Conservation (phyloP, 768 basidiomycete species). For the Tulasnella sp. region DNA sequence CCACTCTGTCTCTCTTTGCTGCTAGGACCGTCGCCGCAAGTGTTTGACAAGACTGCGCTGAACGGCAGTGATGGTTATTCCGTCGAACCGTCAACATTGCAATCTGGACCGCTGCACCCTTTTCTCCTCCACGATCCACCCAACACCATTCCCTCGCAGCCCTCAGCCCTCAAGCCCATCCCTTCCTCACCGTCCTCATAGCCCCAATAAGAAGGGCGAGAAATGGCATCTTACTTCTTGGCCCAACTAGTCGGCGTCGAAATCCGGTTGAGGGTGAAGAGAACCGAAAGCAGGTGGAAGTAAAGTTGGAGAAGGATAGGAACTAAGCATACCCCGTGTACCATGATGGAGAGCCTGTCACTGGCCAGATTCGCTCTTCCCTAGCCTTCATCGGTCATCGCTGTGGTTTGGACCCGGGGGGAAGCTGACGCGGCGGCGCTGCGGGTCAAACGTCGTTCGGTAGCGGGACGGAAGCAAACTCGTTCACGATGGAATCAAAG, state of each 20-base stretch:
- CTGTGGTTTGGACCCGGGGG: background rate
- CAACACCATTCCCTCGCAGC: no score
- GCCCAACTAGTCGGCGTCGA: conserved; percentile 88
- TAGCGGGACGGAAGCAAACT: conserved; percentile 94
- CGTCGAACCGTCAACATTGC: background rate
- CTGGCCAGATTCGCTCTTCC: conserved; percentile 67
- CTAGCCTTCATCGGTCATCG: background rate
- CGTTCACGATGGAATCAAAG: conserved; percentile 93
- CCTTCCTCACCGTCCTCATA: background rate
- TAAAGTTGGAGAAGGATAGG: conserved; percentile 87
- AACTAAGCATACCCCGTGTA: conserved; percentile 81
- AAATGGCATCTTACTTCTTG: conserved; percentile 74
- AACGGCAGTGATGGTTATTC: background rate
- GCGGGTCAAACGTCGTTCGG: conserved; percentile 63
- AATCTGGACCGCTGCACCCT: background rate
- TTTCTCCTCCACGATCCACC: no score
- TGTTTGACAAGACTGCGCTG: no score
- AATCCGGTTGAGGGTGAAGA: conserved; percentile 84
- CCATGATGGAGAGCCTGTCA: conserved; percentile 91
- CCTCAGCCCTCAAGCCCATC: background rate
- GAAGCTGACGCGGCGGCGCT: background rate
- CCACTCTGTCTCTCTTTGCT: no score
- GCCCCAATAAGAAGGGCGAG: background rate
- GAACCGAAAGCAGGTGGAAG: conserved; percentile 71
- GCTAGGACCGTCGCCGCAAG: no score